phyloP scores from a whole-genome alignment of 1,284 basidiomycete genomes.

The Omphalotus olearius region DNA sequence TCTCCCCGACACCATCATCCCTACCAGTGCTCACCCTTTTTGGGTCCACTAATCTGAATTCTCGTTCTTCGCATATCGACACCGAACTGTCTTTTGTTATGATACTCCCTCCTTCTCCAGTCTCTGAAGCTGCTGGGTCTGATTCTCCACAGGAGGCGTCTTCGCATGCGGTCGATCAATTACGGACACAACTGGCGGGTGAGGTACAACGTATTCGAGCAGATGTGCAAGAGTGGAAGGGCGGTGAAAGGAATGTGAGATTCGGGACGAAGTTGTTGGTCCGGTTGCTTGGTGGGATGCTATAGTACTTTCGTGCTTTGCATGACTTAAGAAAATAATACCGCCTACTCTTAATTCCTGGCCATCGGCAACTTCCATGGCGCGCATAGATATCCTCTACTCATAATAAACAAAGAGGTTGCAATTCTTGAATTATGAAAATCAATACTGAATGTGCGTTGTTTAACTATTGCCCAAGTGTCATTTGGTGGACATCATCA shows the following conservation, averaged over 20 bases:
- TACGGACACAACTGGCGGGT: constrained; percentile 36
- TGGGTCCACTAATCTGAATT: constrained; percentile 95
- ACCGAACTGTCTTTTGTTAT: constrained; percentile 91
- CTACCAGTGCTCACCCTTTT: constrained; percentile 80
- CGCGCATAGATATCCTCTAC: too few relatives aligned
- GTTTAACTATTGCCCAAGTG: too few relatives aligned
- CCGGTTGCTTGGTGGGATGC: constrained; percentile 62
- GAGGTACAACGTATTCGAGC: constrained; percentile 44
- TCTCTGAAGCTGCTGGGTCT: background rate
- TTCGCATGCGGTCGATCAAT: constrained; percentile 12
- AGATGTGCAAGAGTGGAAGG: constrained; percentile 52
- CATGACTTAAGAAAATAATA: too few relatives aligned
- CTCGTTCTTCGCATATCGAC: constrained; percentile 87
- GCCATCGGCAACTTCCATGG: too few relatives aligned
- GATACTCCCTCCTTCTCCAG: constrained; percentile 52
- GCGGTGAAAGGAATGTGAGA: constrained; percentile 64
- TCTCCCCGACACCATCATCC: constrained; percentile 53
- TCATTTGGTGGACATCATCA: too few relatives aligned
- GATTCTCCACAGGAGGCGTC: background rate
- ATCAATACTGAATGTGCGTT: too few relatives aligned
- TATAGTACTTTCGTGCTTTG: constrained; percentile 26
- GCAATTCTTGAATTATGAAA: too few relatives aligned
- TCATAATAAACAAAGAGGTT: too few relatives aligned
- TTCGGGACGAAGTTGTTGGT: constrained; percentile 67
- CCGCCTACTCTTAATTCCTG: too few relatives aligned